Percentiles rank a stretch among this genome's conserved stretches.
phyloP scores from a whole-genome alignment of 23 red algal genomes.

The Gracilaria domingensis region DNA sequence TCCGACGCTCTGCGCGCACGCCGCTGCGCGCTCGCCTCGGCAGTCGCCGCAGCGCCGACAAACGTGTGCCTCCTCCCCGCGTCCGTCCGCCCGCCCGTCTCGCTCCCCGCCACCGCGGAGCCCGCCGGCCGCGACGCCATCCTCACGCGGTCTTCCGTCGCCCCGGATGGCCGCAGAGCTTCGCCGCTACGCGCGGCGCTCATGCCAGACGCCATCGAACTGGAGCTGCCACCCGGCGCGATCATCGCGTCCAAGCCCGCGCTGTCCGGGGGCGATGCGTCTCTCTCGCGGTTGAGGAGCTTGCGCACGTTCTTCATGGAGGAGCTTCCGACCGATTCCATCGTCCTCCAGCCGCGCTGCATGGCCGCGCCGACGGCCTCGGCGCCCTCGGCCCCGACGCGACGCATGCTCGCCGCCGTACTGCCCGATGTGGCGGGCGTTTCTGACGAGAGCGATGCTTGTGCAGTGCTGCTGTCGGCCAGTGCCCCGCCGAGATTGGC shows the following conservation, averaged over 20 bases:
- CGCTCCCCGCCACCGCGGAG: background rate
- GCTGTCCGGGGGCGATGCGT: too few relatives aligned
- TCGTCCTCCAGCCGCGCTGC: background rate
- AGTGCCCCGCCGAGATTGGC: background rate
- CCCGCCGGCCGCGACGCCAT: background rate
- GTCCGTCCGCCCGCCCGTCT: background rate
- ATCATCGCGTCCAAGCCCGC: too few relatives aligned
- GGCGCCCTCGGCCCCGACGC: background rate
- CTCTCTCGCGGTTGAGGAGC: background rate
- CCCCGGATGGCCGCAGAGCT: background rate
- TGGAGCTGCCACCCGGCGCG: background rate
- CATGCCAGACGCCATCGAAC: background rate
- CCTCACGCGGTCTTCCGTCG: too few relatives aligned
- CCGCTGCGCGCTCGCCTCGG: background rate
- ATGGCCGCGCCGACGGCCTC: background rate
- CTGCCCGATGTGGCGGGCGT: background rate
- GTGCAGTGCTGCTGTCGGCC: background rate
- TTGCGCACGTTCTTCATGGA: background rate
- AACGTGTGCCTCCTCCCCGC: slow-evolving; percentile 1
- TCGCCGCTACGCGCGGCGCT: background rate
- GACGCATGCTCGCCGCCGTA: background rate
- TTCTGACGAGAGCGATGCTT: background rate
- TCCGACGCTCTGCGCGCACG: slow-evolving; percentile 4
- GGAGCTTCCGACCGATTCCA: background rate
- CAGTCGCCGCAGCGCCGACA: background rate